phyloP scores from a whole-genome alignment of 2,329 filamentous ascomycete genomes.

The Ophiostoma angusticollis region DNA sequence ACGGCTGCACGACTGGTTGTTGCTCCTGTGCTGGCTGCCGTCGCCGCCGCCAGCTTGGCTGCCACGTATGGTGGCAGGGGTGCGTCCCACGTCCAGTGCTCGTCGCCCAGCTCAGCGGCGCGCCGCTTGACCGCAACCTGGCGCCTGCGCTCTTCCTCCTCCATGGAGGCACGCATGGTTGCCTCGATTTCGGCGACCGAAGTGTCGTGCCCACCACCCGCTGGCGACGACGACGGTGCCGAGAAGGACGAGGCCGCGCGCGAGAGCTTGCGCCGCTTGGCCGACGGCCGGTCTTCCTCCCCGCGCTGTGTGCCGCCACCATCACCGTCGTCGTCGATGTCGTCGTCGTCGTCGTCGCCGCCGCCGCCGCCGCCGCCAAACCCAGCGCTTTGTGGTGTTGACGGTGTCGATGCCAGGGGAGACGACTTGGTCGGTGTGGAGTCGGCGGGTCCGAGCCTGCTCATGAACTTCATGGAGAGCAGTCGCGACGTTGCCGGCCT shows the following conservation, averaged over 20 bases:
- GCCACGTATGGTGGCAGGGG: conserved; percentile 18
- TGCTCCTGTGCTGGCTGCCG: too few species aligned
- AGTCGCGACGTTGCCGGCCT: conserved; percentile 64
- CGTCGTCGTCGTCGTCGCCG: conserved; percentile 11
- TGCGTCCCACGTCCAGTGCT: conserved; percentile 61
- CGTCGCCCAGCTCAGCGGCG: conserved; percentile 51
- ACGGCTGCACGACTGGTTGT: too few species aligned
- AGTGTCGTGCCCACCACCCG: conserved; percentile 19
- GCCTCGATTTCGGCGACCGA: conserved; percentile 40
- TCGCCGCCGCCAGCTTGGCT: conserved; percentile 18
- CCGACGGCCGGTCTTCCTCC: conserved; percentile 23
- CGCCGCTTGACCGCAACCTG: conserved; percentile 48
- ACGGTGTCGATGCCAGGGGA: conserved; percentile 21
- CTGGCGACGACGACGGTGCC: conserved; percentile 24
- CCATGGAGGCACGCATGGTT: conserved; percentile 49
- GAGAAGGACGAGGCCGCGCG: conserved; percentile 15
- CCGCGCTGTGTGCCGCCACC: neutral
- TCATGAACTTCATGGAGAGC: conserved; percentile 96
- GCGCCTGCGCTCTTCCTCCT: conserved; percentile 53
- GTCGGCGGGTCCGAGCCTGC: conserved; percentile 59
- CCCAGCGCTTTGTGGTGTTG: conserved; percentile 22
- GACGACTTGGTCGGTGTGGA: conserved; percentile 16
- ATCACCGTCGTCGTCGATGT: conserved; percentile 24
- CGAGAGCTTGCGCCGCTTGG: conserved; percentile 49
- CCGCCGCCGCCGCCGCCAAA: neutral